Percentiles rank a stretch among this genome's conserved stretches.
Conservation (phyloP, 2,329 filamentous ascomycete genomes). For the Lachnellula arida region DNA sequence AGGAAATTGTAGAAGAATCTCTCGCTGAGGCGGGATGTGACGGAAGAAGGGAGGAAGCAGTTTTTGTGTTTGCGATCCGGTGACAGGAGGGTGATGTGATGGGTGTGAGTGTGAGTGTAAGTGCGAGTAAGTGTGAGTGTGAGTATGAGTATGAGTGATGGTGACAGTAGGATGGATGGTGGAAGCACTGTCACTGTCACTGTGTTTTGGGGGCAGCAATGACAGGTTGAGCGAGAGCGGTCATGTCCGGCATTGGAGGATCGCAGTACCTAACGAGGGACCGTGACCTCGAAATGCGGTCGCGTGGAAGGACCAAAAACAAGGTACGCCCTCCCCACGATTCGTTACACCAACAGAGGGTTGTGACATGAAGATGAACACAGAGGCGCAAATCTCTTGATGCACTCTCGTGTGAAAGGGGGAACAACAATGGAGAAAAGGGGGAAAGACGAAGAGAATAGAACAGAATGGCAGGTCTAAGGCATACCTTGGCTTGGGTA, state of each 20-base stretch:
- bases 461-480: conserved; percentile 8
- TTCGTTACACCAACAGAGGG: conserved; percentile 20
- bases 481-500: conserved; percentile 18
- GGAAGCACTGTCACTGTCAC: conserved; percentile 6
- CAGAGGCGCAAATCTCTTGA: background rate
- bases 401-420: conserved; percentile 1
- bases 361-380: conserved; percentile 13
- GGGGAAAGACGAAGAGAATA: conserved; percentile 1
- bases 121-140: too few relatives aligned
- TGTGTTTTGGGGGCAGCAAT: too few relatives aligned
- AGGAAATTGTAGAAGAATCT: background rate
- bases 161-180: background rate
- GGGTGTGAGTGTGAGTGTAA: background rate
- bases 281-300: conserved; percentile 25
- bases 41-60: conserved; percentile 23
- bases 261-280: conserved; percentile 26
- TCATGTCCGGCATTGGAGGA: conserved; percentile 19
- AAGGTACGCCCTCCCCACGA: conserved; percentile 14
- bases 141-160: background rate
- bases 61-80: conserved; percentile 27
- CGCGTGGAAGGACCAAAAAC: conserved; percentile 21
- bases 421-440: background rate
- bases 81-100: conserved; percentile 19
- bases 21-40: conserved; percentile 18
- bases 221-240: conserved; percentile 17